Conservation (phyloP, 202 grass and related monocot species). For the Eragrostis tef region DNA sequence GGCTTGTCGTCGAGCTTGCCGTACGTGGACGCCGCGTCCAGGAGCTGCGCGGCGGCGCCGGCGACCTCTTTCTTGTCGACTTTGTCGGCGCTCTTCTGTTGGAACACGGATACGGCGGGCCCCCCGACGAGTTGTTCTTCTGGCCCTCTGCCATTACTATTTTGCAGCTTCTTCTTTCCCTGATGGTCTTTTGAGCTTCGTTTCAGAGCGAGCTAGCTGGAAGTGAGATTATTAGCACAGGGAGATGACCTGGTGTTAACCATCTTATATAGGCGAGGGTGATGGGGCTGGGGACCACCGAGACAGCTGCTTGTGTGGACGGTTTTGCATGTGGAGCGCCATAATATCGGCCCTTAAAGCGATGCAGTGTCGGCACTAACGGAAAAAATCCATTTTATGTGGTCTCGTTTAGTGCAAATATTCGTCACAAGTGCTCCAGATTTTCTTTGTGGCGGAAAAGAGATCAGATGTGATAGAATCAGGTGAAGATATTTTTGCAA, state of each 20-base stretch:
- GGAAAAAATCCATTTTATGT: neutral
- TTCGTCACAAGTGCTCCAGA: neutral
- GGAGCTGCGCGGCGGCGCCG: slow-evolving; percentile 54
- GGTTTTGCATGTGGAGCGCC: neutral
- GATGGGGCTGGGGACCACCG: neutral
- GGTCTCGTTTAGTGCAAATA: slow-evolving; percentile 6
- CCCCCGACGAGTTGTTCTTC: slow-evolving; percentile 42
- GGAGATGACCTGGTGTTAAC: neutral
- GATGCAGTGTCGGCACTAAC: neutral
- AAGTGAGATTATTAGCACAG: neutral
- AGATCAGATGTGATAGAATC: neutral
- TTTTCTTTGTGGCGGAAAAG: neutral
- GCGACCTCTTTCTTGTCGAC: slow-evolving; percentile 78
- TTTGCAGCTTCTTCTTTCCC: neutral
- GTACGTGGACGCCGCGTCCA: slow-evolving; percentile 62
- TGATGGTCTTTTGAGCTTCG: neutral
- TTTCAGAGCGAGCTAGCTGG: neutral
- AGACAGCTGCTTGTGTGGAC: slow-evolving; percentile 39
- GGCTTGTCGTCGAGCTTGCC: slow-evolving; percentile 70
- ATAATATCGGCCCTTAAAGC: slow-evolving; percentile 31
- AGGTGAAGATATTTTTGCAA: neutral
- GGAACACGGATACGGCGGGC: slow-evolving; percentile 47
- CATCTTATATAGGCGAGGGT: slow-evolving; percentile 41
- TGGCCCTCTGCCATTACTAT: slow-evolving; percentile 35
- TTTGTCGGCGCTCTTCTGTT: slow-evolving; percentile 48